Base-by-base conservation (phyloP, 2,329 filamentous ascomycete genomes). In the Aspergillus jensenii region DNA sequence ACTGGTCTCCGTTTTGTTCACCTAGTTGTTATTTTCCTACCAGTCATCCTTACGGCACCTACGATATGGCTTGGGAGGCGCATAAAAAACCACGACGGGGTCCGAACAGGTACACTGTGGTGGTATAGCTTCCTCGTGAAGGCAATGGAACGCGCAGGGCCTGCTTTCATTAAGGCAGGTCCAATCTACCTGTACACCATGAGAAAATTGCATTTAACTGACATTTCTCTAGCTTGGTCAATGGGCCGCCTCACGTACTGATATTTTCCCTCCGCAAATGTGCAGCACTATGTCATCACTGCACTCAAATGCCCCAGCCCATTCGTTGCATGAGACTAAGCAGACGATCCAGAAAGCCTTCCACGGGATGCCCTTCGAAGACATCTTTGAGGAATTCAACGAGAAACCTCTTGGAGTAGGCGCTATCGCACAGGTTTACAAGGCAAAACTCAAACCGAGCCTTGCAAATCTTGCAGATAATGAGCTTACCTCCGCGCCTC, bases 371-470 rank as follows among this genome's bases (percentile, higher is more conserved):
- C 68, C 76, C 0, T 97, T 99, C 63, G 87, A 93, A 12, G 90
- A 96, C 5, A 97, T 99, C 59, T 99, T 99, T 67, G 91, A 96
- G 31, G 95, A 98, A 72, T 99, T 99, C 65, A 83, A 97, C 27
- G 90, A 96, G 75, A 86, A 82, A 64, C 95, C 95, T 0, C 79
- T 99, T 0, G 95, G 95, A 1, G 93, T 98, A 1, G 95, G 95
- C 11, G 95, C 95, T 31, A 98, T 99, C 67, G 95, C 95, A 0
- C 95, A 99, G 73, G 95, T 98, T 3, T 99, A 99, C 82, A 96
- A 91, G 71, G 95, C 95, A 0, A 97, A 92, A 73, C 78, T 99
- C 46, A 96, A 92, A 69, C 84, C 90, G 0, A 87, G 90, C 65
- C 78, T 98, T 52, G 87, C 90, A 6, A 83, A 82, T 1, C 84